Base-by-base conservation (phyloP, 257 asterid species). In the Agastache rugosa region DNA sequence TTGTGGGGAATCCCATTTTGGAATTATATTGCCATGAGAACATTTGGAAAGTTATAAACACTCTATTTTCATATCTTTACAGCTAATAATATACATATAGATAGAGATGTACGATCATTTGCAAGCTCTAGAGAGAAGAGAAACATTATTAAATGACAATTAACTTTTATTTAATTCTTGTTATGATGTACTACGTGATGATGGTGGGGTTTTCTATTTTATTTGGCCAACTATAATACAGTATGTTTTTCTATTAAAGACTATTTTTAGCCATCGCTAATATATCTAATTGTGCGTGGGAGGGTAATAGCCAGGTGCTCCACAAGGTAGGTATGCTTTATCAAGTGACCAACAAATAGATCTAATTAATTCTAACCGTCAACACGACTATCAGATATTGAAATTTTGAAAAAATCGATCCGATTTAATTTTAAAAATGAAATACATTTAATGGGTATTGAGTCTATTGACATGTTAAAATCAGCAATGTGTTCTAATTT, bases 1-100 rank as follows among this genome's bases (percentile, higher is more conserved):
- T 17, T 39, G 22, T 41, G 48, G 29, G 74, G 75, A 66, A 65
- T 72, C 82, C 37, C 50, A 72, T 34, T 65, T 64, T 42, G 55
- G 44, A 29, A 63, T 63, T 37, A 9, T 67, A 7, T 27, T 66
- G 65, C 51, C 19, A 22, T 47, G 45, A 39, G 54, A 39, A 42
- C 63, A 19, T 45, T 48, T 65, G 31, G 66, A 41, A 65, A 55
- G 67, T 25, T 39, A 14, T 27, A 2, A 50, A 34, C 55, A 53
- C 42, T 63, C 19, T 10, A 22, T 17, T 67, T 54, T 44, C 48
- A 42, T 58, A 15, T 74, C 66, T 27, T 54, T 59, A 75, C 79
- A 75, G 69, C 68, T 75, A 75, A 42, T 64, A 58, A 25, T 59
- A 27, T 14, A 14, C 4, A 58, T 56, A 29, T 29, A 54, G 1